Base-by-base conservation (phyloP, 495 filamentous ascomycete genomes). In the Aspergillus wentii region DNA sequence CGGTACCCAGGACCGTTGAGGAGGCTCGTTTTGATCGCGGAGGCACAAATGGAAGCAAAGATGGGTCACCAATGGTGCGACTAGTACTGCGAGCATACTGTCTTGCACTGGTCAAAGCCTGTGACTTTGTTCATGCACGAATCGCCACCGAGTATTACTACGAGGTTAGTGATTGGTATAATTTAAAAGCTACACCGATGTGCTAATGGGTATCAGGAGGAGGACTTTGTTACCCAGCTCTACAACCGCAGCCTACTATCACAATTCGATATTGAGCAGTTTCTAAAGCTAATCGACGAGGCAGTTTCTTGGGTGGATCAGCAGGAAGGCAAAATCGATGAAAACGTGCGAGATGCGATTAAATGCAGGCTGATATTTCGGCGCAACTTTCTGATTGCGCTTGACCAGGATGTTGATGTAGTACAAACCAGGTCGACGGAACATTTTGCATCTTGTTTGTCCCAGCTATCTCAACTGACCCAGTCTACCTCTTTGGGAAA, bases 211-310 rank as follows among this genome's bases (percentile, higher is more conserved):
- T 36, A 30, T 39, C 48, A 94, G 85, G 92, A 98, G 64, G 92
- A 98, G 62, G 92, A 98, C 51, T 96, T 97, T 48, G 85, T 89
- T 16, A 86, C 85, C 3, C 88, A 94, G 56, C 78, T 90, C 0
- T 97, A 91, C 56, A 83, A 88, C 44, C 77, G 90, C 18, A 74
- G 72, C 28, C 72, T 99, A 0, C 64, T 97, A 18, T 75, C 80
- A 23, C 58, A 72, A 4, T 70, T 90, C 25, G 71, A 79, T 20
- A 50, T 59, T 5, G 60, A 67, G 4, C 66, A 75, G 8, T 76
- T 91, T 28, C 53, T 74, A 16, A 55, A 64, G n/a, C 49, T 83
- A 21, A 59, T 95, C 28, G 66, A 78, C 30, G 59, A 76, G 30
- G 85, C 85, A 18, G 46, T 79, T 11, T 49, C 49, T 11, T 73